phyloP scores from a whole-genome alignment of 257 asterid species.

The Rehmannia glutinosa region DNA sequence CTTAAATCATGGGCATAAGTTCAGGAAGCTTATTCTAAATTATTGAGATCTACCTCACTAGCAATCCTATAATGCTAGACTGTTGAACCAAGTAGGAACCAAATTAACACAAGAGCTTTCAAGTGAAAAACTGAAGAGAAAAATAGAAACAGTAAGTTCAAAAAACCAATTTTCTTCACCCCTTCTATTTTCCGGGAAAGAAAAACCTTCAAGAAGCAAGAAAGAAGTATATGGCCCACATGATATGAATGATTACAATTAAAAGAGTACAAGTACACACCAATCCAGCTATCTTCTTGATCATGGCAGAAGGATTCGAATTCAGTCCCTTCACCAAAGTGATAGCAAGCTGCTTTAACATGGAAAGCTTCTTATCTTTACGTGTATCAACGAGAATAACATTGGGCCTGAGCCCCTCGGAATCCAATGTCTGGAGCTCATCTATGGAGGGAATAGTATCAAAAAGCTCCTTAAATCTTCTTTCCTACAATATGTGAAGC shows the following conservation, averaged over 20 bases:
- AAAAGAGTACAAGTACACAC: conserved; percentile 36
- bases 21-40: too few species aligned
- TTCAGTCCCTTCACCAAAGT: conserved; percentile 76
- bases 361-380: conserved; percentile 87
- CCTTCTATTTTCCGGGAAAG: too few species aligned
- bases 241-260: background rate
- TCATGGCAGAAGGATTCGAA: conserved; percentile 63
- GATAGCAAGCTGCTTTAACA: conserved; percentile 80
- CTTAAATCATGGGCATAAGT: too few species aligned
- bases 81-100: too few species aligned
- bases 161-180: too few species aligned
- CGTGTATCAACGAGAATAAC: conserved; percentile 78
- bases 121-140: too few species aligned
- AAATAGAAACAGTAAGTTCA: too few species aligned
- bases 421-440: conserved; percentile 68
- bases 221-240: conserved; percentile 4
- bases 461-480: conserved; percentile 89
- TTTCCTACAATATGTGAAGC: conserved; percentile 57
- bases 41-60: too few species aligned
- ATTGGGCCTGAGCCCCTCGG: conserved; percentile 75
- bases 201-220: too few species aligned
- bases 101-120: too few species aligned
- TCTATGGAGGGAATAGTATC: conserved; percentile 76
- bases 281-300: conserved; percentile 92
- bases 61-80: too few species aligned